Evolutionary conservation across 1,139 yeast species (phyloP).

Genomic region (Geotrichum carabidarum): DNA sequence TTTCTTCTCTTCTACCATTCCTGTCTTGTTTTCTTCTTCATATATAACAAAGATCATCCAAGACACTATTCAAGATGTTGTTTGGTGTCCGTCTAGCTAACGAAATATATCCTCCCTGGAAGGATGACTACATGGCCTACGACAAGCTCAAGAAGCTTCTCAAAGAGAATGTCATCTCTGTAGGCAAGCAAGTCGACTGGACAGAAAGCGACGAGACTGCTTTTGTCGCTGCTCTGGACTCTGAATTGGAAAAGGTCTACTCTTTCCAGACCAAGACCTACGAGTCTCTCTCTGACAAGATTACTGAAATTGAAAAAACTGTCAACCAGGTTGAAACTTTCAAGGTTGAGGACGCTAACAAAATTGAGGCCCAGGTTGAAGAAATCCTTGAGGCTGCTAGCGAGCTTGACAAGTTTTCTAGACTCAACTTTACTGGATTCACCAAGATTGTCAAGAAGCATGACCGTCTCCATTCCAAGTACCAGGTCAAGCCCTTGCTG

Average conservation of each 20-base stretch:
- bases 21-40: neutral
- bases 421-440: constrained; percentile 92
- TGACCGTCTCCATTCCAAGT: constrained; percentile 80
- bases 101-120: constrained; percentile 89
- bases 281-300: constrained; percentile 59
- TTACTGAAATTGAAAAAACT: constrained; percentile 54
- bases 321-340: constrained; percentile 32
- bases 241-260: constrained; percentile 88
- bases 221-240: constrained; percentile 77
- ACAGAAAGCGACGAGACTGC: constrained; percentile 74
- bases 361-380: constrained; percentile 65
- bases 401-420: constrained; percentile 81
- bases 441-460: constrained; percentile 92
- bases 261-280: constrained; percentile 72
- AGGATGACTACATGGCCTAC: constrained; percentile 71
- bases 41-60: neutral
- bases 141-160: constrained; percentile 72
- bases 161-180: constrained; percentile 63
- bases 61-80: constrained; percentile 47
- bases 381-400: constrained; percentile 68
- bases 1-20: neutral
- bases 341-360: constrained; percentile 42
- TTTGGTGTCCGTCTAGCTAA: constrained; percentile 78
- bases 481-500: constrained; percentile 80
- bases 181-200: constrained; percentile 46